Evolutionary conservation across 345 rosid genomes (phyloP), one percentile per base, ranked within the genome.

Genomic region (Rhizophora mangle): DNA sequence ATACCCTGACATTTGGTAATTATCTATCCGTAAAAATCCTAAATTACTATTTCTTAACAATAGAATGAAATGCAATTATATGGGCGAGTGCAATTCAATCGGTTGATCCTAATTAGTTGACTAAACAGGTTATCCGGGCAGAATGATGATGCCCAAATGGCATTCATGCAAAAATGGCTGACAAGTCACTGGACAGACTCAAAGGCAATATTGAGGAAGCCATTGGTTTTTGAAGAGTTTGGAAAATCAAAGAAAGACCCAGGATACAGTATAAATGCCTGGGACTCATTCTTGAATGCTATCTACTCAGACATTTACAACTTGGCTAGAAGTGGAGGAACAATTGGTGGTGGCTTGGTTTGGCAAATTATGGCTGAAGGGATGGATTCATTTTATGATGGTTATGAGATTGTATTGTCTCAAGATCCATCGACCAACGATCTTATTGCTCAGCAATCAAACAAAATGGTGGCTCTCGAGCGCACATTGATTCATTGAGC

Each of bases 331-430:
- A 68, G 7, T 6, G 78, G 82, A 22, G 84, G 85, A 31, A 61
- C 76, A n/a, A 13, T 78, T 15, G 82, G 72, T 0, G 86, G 85
- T 1, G 85, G 82, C 26, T 43, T 85, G 82, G 73, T 85, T 26
- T 85, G 86, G 89, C 86, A 85, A 55, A 47, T 85, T 6, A 15
- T 81, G 76, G 82, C 75, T 8, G 66, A 76, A 29, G 81, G 77
- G 18, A 79, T 81, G 85, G 79, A 75, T 0, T 57, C 80, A 6
- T 83, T 61, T 36, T 22, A 43, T 6, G 85, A 85, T 68, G 86
- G 87, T 6, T 80, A 83, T 47, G 79, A 80, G 74, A 78, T 83
- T 19, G 78, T 77, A 24, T 63, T 79, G n/a, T 60, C 80, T 0
- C 62, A 78, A 21, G 68, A 72, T 3, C 72, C 72, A 47, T 75